phyloP scores from a whole-genome alignment of 371 early-diverging fungal genomes.

The Choanephora cucurbitarum region DNA sequence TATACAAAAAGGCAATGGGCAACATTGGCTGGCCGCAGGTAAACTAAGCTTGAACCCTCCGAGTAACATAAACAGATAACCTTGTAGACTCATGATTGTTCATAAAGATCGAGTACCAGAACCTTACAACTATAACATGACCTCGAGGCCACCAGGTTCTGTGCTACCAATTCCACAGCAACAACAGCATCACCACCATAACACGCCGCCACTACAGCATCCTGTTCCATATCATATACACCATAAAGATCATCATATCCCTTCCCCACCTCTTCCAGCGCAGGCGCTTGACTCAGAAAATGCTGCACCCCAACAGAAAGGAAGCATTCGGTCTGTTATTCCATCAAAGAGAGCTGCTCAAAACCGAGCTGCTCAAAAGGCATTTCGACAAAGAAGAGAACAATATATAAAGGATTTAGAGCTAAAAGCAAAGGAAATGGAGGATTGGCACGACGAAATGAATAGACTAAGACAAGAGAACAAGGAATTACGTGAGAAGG shows the following conservation, averaged over 20 bases:
- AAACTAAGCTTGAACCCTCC: too few relatives aligned
- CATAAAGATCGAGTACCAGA: slow-evolving; percentile 13
- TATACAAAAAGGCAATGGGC: too few relatives aligned
- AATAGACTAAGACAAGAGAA: slow-evolving; percentile 45
- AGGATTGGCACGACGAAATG: slow-evolving; percentile 53
- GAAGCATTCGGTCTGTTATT: slow-evolving; percentile 22
- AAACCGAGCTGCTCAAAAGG: slow-evolving; percentile 51
- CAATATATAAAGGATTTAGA: slow-evolving; percentile 54
- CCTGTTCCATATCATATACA: not conserved
- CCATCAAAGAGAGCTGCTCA: slow-evolving; percentile 40
- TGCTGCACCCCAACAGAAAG: slow-evolving; percentile 4
- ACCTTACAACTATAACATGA: slow-evolving; percentile 14
- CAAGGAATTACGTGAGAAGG: slow-evolving; percentile 24
- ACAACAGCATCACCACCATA: not conserved
- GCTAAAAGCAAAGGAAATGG: slow-evolving; percentile 44
- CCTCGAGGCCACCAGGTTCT: slow-evolving; percentile 22
- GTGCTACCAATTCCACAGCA: slow-evolving; percentile 17
- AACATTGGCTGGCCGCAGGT: too few relatives aligned
- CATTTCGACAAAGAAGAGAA: slow-evolving; percentile 51
- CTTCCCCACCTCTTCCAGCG: slow-evolving; percentile 5
- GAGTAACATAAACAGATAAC: too few relatives aligned
- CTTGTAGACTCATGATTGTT: too few relatives aligned
- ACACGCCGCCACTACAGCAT: not conserved
- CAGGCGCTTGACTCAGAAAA: slow-evolving; percentile 19
- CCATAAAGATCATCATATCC: slow-evolving; percentile 7